These are phyloP conservation scores for Perkinsus marinus DNA, from an alignment of 169 alveolate genomes.

Conservation along the genomic window DNA sequence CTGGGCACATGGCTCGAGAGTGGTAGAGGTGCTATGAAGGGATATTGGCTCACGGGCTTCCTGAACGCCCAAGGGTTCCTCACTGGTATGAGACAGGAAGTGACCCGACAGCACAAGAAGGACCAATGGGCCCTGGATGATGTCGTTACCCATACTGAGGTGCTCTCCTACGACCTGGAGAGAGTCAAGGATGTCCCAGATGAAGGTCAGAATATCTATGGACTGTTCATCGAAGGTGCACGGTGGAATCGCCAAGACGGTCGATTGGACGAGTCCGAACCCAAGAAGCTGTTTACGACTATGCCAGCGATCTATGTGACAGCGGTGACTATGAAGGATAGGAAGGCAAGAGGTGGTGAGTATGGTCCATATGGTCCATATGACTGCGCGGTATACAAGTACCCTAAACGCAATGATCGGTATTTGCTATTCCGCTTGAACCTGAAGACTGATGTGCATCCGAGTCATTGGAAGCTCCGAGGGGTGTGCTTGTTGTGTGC, in stretches of 20 bases:
- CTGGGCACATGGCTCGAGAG: conserved; percentile 75
- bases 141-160: conserved; percentile 74
- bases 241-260: conserved; percentile 78
- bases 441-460: conserved; percentile 62
- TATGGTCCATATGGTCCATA: conserved; percentile 62
- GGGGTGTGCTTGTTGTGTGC: conserved; percentile 56
- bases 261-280: conserved; percentile 71
- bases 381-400: conserved; percentile 83
- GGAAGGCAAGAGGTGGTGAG: conserved; percentile 54
- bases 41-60: conserved; percentile 85
- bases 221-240: conserved; percentile 86
- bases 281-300: conserved; percentile 53
- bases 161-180: conserved; percentile 34
- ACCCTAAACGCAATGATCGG: conserved; percentile 78
- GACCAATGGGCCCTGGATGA: conserved; percentile 84
- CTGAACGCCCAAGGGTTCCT: conserved; percentile 79
- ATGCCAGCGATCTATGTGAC: conserved; percentile 74
- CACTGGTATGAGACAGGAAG: conserved; percentile 87
- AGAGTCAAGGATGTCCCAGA: conserved; percentile 55
- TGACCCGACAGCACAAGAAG: conserved; percentile 70
- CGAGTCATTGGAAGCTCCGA: conserved; percentile 52
- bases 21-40: conserved; percentile 63
- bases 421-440: conserved; percentile 76
- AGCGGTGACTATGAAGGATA: conserved; percentile 68
- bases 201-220: conserved; percentile 78